Percentiles rank a stretch among this genome's conserved stretches.
phyloP scores from a whole-genome alignment of 257 asterid species.

The Petunia secreta region DNA sequence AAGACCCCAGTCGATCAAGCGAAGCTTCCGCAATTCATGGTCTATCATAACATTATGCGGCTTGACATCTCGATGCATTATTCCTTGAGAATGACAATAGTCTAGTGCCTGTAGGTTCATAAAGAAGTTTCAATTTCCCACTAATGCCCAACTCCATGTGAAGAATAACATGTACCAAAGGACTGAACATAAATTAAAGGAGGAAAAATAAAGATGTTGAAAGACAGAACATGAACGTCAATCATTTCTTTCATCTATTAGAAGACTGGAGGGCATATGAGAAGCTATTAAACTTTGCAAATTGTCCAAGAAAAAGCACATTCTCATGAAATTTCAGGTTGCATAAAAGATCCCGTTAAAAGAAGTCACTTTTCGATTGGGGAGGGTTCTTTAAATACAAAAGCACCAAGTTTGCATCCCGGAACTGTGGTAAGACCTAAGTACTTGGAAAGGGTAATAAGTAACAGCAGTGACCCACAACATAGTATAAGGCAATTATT shows the following conservation, averaged over 20 bases:
- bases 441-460: neutral
- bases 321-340: too few relatives aligned
- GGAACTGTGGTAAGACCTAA: neutral
- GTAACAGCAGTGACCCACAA: too few relatives aligned
- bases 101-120: conserved; percentile 64
- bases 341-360: neutral
- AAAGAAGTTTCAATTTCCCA: conserved; percentile 19
- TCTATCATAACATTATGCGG: conserved; percentile 91
- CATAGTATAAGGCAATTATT: too few relatives aligned
- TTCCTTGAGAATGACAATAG: conserved; percentile 76
- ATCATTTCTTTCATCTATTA: too few relatives aligned
- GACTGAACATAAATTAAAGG: too few relatives aligned
- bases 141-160: neutral
- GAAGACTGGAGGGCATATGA: too few relatives aligned
- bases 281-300: too few relatives aligned
- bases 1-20: conserved; percentile 85
- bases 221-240: too few relatives aligned
- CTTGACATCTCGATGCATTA: conserved; percentile 81
- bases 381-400: neutral
- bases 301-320: too few relatives aligned
- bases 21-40: conserved; percentile 77
- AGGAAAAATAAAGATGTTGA: too few relatives aligned
- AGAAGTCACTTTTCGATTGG: conserved; percentile 20
- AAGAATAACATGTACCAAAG: too few relatives aligned
- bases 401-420: neutral